phyloP scores from a whole-genome alignment of 345 rosid species.

The Eutrema japonicum region DNA sequence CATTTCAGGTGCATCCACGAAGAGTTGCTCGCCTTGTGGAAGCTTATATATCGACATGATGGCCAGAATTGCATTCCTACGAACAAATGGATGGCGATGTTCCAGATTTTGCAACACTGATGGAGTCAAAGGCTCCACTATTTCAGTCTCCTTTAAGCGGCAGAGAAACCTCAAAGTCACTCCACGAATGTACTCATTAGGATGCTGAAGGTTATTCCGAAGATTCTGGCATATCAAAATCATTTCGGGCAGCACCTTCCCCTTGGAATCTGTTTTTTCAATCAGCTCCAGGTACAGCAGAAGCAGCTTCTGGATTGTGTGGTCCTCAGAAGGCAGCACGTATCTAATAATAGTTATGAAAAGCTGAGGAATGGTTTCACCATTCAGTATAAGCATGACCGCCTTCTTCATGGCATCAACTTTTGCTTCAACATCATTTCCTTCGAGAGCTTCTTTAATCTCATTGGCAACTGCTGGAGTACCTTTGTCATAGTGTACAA shows the following conservation, averaged over 20 bases:
- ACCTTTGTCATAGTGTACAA: constrained; percentile 87
- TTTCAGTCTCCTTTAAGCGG: constrained; percentile 70
- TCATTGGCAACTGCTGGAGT: constrained; percentile 81
- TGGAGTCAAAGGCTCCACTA: constrained; percentile 73
- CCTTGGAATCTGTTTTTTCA: constrained; percentile 75
- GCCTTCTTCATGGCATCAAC: constrained; percentile 91
- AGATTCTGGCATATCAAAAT: constrained; percentile 89
- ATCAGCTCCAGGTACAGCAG: constrained; percentile 83
- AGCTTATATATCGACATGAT: constrained; percentile 76
- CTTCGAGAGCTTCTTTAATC: constrained; percentile 92
- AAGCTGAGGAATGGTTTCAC: constrained; percentile 91
- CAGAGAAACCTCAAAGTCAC: constrained; percentile 79
- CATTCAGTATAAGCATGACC: constrained; percentile 81
- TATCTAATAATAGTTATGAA: constrained; percentile 88
- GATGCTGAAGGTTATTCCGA: constrained; percentile 86
- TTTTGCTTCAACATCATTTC: constrained; percentile 69
- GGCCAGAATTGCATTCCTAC: constrained; percentile 75
- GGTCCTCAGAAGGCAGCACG: constrained; percentile 90
- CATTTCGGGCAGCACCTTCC: constrained; percentile 88
- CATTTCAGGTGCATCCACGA: constrained; percentile 79
- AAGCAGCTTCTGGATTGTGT: constrained; percentile 80
- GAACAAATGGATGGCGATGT: constrained; percentile 73
- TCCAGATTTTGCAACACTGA: constrained; percentile 73
- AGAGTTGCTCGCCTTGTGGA: constrained; percentile 74
- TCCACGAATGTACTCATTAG: constrained; percentile 90